Base-by-base conservation (phyloP, 768 basidiomycete species). In the Sarcodon aspratus region DNA sequence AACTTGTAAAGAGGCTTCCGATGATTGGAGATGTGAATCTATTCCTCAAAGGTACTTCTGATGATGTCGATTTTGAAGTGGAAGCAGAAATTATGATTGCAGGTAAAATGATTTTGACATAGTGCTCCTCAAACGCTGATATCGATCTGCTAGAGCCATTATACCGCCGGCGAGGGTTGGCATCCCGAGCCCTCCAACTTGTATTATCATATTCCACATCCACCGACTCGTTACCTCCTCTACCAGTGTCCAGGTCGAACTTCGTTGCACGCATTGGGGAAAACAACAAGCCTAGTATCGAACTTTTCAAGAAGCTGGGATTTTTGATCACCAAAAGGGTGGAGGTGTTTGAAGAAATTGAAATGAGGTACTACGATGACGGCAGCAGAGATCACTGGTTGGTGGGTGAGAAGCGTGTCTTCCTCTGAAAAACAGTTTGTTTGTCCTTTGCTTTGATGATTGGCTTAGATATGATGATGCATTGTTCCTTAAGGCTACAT, bases 21-120 rank as follows among this genome's bases (percentile, higher is more conserved):
- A 93, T 95, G 91, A 68, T 94, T 15, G 94, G 94, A 33, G 94
- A 97, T 60, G 91, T 92, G 34, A 96, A 96, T 62, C 65, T 96
- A 27, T 96, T 96, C 62, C 65, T 95, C 38, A 83, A 84, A 43
- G 79, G 80, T 43, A 54, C 61, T 13, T 62, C 53, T 33, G 57
- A 50, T 9, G 55, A 58, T 15, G 54, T 54, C 9, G 66, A 66
- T 33, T 74, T 78, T 48, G 82, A 91, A 53, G 87, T 79, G 2
- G 94, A 97, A 59, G 76, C 81, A 27, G 91, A 95, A 62, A 81
- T 95, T 51, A 97, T 95, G 93, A 85, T 95, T 52, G 91, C 92
- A 57, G 85, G 88, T 82, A 52, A 49, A 68, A 54, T 45, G 33
- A 36, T 35, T 11, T 36, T 11, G 35, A 15, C n/a, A 15, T 35